Percentiles rank a stretch among this genome's conserved stretches.
phyloP scores from a whole-genome alignment of 495 filamentous ascomycete species.

The Trichoderma asperelloides region DNA sequence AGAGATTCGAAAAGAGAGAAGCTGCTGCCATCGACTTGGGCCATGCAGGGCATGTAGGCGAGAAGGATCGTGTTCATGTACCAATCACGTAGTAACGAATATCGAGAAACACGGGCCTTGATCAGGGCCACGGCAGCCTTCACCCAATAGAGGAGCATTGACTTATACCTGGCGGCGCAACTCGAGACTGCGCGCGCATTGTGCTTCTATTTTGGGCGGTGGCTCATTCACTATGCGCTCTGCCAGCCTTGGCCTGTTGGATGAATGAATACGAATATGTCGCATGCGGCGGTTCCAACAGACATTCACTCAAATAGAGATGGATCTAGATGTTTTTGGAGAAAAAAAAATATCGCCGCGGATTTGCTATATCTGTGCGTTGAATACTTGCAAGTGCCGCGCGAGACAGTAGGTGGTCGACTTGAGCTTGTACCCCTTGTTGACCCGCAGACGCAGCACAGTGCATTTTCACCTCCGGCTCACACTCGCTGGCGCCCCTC shows the following conservation, averaged over 20 bases:
- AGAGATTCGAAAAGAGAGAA: no score
- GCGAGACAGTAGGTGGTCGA: neutral
- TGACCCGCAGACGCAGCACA: neutral
- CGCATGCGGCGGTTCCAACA: no score
- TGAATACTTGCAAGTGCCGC: no score
- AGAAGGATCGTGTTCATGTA: no score
- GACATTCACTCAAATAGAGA: neutral
- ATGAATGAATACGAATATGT: neutral
- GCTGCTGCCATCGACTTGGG: no score
- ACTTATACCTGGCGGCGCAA: neutral
- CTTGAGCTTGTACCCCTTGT: neutral
- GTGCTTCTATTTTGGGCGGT: neutral
- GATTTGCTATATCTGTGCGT: no score
- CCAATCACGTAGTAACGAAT: no score
- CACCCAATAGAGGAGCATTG: neutral
- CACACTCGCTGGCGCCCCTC: neutral
- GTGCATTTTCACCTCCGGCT: neutral
- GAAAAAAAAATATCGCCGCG: no score
- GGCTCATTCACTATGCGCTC: neutral
- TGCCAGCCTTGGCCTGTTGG: neutral
- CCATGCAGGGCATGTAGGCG: no score
- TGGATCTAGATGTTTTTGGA: neutral
- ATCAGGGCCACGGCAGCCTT: neutral
- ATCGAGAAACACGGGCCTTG: neutral
- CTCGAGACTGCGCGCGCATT: neutral